Evolutionary conservation across 2,329 filamentous ascomycete genomes (phyloP).

Genomic region (Phialophora expanda): DNA sequence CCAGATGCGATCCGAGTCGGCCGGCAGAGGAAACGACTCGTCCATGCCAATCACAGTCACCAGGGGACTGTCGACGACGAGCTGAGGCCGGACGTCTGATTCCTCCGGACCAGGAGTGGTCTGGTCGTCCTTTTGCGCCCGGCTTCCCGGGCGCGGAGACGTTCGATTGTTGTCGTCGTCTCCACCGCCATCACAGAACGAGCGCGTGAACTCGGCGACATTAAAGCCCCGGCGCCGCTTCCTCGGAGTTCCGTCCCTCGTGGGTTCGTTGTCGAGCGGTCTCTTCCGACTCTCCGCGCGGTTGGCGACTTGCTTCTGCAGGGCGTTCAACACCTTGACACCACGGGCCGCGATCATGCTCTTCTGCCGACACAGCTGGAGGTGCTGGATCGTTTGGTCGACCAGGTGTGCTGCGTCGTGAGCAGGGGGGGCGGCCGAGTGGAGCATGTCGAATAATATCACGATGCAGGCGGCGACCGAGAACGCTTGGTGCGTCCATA

Average conservation of each 20-base stretch:
- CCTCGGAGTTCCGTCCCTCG: constrained; percentile 5
- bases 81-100: neutral
- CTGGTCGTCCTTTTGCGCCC: too few relatives aligned
- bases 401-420: constrained; percentile 24
- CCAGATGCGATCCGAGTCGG: constrained; percentile 27
- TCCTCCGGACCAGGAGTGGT: too few relatives aligned
- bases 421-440: constrained; percentile 36
- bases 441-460: constrained; percentile 45
- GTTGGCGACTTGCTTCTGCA: constrained; percentile 28
- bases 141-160: too few relatives aligned
- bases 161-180: too few relatives aligned
- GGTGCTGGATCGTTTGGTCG: constrained; percentile 22
- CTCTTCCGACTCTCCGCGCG: constrained; percentile 19
- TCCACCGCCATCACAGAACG: constrained; percentile 8
- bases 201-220: constrained; percentile 23
- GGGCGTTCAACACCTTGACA: constrained; percentile 29
- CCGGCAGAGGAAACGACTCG: constrained; percentile 14
- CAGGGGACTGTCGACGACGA: constrained; percentile 3
- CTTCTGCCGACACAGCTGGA: constrained; percentile 22
- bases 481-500: constrained; percentile 52
- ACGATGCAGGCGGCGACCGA: constrained; percentile 48
- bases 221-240: constrained; percentile 29
- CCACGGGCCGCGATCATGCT: constrained; percentile 35
- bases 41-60: neutral
- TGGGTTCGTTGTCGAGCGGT: neutral